Evolutionary conservation across 1,284 basidiomycete species (phyloP).

Genomic region (Cerioporus squamosus): DNA sequence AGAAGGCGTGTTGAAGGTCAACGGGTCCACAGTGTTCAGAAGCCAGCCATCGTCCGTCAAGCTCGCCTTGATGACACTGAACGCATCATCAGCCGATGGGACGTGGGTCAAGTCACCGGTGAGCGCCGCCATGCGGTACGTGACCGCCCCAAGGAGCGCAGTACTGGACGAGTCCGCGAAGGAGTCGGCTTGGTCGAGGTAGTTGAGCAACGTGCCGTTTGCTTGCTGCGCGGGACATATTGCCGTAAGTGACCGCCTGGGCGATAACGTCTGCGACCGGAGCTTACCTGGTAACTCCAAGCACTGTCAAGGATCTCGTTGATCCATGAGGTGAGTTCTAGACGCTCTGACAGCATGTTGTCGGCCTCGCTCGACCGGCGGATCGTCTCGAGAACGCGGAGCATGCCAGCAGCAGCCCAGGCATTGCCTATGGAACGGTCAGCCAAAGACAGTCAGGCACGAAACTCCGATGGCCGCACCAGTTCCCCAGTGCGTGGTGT

Average conservation of each 20-base stretch:
- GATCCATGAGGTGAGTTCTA: slow-evolving; percentile 60
- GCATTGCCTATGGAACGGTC: slow-evolving; percentile 58
- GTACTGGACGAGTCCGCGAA: slow-evolving; percentile 58
- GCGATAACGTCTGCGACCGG: too few relatives aligned
- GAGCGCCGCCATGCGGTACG: slow-evolving; percentile 45
- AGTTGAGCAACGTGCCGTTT: slow-evolving; percentile 53
- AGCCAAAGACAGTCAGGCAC: not conserved
- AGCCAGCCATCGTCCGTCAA: slow-evolving; percentile 56
- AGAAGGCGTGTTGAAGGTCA: slow-evolving; percentile 51
- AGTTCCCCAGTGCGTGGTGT: slow-evolving; percentile 58
- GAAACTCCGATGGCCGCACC: slow-evolving; percentile 33
- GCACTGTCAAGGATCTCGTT: slow-evolving; percentile 56
- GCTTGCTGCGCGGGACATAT: slow-evolving; percentile 30
- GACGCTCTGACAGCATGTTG: slow-evolving; percentile 46
- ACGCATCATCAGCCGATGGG: slow-evolving; percentile 46
- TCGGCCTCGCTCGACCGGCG: slow-evolving; percentile 46
- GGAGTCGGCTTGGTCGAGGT: slow-evolving; percentile 45
- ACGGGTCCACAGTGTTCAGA: slow-evolving; percentile 64
- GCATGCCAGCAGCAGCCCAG: slow-evolving; percentile 73
- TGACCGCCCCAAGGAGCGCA: slow-evolving; percentile 54
- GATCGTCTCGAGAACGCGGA: slow-evolving; percentile 63
- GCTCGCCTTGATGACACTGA: slow-evolving; percentile 41
- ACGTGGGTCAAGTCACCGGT: slow-evolving; percentile 38
- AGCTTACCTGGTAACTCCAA: slow-evolving; percentile 51
- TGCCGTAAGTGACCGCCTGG: not conserved